phyloP scores from a whole-genome alignment of 371 early-diverging fungal genomes.

The Mortierella sp. region DNA sequence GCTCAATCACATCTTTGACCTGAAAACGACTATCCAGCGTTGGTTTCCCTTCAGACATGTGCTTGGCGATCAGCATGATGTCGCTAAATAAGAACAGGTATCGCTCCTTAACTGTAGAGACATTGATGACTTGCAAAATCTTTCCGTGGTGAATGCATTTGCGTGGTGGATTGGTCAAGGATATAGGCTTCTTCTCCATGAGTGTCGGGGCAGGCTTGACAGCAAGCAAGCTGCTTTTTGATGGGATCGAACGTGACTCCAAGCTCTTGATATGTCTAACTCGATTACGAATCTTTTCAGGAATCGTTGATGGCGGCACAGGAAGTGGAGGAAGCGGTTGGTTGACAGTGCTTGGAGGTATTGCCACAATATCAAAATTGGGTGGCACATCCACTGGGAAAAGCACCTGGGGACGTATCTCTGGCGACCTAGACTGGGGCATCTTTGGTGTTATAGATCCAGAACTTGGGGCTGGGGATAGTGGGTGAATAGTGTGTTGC shows the following conservation, averaged over 20 bases:
- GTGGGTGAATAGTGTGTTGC: conserved; percentile 26
- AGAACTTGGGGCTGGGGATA: conserved; percentile 36
- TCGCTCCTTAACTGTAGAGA: conserved; percentile 78
- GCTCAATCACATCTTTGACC: conserved; percentile 71
- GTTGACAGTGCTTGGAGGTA: conserved; percentile 26
- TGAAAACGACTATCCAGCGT: conserved; percentile 70
- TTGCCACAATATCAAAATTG: conserved; percentile 22
- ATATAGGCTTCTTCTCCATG: conserved; percentile 37
- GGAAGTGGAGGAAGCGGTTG: conserved; percentile 51
- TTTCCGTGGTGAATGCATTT: conserved; percentile 81
- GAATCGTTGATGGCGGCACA: conserved; percentile 12
- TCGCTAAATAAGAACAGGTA: conserved; percentile 88
- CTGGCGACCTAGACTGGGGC: conserved; percentile 34
- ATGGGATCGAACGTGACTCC: conserved; percentile 6
- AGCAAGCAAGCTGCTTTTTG: conserved; percentile 13
- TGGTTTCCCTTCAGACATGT: conserved; percentile 60
- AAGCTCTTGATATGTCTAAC: conserved; percentile 7
- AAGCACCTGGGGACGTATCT: conserved; percentile 26
- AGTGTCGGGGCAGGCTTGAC: conserved; percentile 10
- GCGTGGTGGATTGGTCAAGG: conserved; percentile 61
- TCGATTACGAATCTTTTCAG: conserved; percentile 16
- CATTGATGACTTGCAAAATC: conserved; percentile 80
- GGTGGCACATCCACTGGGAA: conserved; percentile 18
- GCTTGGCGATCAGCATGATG: conserved; percentile 81
- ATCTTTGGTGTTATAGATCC: conserved; percentile 29